Evolutionary conservation across 352 stramenopile genomes (phyloP), one percentile per base, ranked within the genome.

Genomic region (Phytophthora chlamydospora): DNA sequence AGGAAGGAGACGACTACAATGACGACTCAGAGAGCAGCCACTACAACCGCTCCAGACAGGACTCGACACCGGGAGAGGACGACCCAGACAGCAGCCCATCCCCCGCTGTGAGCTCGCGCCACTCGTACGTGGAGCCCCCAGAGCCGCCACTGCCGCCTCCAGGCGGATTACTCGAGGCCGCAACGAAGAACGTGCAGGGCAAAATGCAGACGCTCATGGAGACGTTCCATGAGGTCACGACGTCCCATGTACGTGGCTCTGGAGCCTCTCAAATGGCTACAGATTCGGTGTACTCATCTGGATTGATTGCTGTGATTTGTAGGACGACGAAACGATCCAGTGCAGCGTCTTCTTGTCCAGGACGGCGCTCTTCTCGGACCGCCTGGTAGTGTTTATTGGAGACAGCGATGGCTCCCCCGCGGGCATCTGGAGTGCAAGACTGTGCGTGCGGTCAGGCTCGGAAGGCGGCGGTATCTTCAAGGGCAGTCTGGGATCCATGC

Each of bases 401-500:
- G 78, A 90, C 51, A 88, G 78, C 27, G 78, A 85, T 56, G 78
- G 81, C 13, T 76, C 43, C 38, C 78, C 78, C 6, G 81, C 77
- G 0, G 81, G 81, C 3, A 78, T 90, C 32, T 90, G 81, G 81
- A 85, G 78, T 40, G 67, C 76, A 40, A 66, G 71, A 33, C 67
- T 90, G 6, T 90, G 81, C 53, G 78, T 89, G 6, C 81, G 81
- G 5, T 86, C 77, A 21, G 81, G 81, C 9, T 75, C 71, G 16
- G 76, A 85, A 59, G 81, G 80, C 16, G 81, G 81, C 16, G 81
- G 81, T n/a, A 89, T 90, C 53, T 85, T 85, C 40, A 88, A 89
- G 47, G 81, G 81, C 44, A 88, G 78, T 66, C 67, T 90, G 21
- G 81, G 81, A 3, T 89, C 78, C 16, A 90, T 90, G 81, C 63